These are phyloP conservation scores for Micractinium sp. DNA, from an alignment of 139 green algal species.

Conservation along the genomic window DNA sequence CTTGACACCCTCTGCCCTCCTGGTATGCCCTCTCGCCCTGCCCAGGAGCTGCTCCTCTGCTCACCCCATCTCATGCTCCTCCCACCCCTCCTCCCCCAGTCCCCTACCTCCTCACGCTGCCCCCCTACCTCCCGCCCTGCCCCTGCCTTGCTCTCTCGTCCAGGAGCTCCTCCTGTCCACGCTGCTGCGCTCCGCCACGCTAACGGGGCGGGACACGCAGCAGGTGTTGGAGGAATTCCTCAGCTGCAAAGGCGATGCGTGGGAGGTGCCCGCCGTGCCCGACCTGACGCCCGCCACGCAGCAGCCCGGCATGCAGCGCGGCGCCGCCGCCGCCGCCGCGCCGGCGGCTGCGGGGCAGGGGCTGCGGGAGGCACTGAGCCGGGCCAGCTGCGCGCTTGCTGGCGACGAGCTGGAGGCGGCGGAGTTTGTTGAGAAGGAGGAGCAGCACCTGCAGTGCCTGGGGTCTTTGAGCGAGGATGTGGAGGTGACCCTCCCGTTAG, in stretches of 20 bases:
- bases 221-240: conserved; percentile 2
- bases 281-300: background rate
- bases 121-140: background rate
- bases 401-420: background rate
- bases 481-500: conserved; percentile 25
- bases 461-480: background rate
- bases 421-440: background rate
- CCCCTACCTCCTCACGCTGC: no score
- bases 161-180: conserved; percentile 38
- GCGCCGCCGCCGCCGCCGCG: background rate
- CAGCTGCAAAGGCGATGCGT: background rate
- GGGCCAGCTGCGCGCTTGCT: background rate
- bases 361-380: background rate
- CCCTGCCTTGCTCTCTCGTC: background rate
- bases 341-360: background rate
- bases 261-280: background rate
- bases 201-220: background rate
- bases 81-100: background rate
- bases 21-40: no score
- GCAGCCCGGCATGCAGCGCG: conserved; percentile 7
- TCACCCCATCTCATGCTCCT: background rate
- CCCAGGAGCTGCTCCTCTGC: background rate
- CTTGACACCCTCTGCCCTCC: no score
- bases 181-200: conserved; percentile 19
- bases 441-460: background rate